Evolutionary conservation across 306 rosid genomes (phyloP), one percentile per base, ranked within the genome.

Genomic region (Urtica urens): DNA sequence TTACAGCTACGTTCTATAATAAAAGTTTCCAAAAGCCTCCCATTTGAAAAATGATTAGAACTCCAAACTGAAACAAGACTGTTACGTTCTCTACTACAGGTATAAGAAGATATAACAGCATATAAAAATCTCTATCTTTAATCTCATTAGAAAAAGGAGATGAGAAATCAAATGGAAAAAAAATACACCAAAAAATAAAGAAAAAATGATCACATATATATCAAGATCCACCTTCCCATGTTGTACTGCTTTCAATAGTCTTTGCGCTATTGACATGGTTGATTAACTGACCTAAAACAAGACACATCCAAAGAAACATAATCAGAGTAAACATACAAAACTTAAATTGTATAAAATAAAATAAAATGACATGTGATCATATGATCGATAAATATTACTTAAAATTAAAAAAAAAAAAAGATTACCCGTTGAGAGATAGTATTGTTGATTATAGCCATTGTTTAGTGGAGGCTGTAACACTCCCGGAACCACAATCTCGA

Each of bases 381-480:
- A n/a, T n/a, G n/a, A n/a, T n/a, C 18, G 4, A 12, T 12, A 13
- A 38, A 1, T 5, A 41, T 5, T 1, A 5, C 20, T 41, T 1
- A 4, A 39, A 17, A 19, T 2, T 7, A 44, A 19, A 13, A 23
- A 13, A 46, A 11, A 5, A 3, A 1, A 10, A 1, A 25, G 1
- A 48, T 24, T 23, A 69, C 72, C 87, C 84, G n/a, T n/a, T 66
- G 76, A 54, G 51, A 64, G 46, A 46, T 61, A 79, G 48, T 63
- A 67, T 15, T 72, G 67, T 30, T 54, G 83, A 58, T 25, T 81
- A 58, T 25, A 45, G 33, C 62, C 40, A 33, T 55, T 62, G 46
- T 20, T 31, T 57, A 54, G 51, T 11, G 71, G 38, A 25, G 62
- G 67, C 18, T 69, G 83, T 17, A 62, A 72, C 17, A 62, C 51